These are phyloP conservation scores for Dentipellis sp. DNA, from an alignment of 768 basidiomycete species.

Conservation along the genomic window DNA sequence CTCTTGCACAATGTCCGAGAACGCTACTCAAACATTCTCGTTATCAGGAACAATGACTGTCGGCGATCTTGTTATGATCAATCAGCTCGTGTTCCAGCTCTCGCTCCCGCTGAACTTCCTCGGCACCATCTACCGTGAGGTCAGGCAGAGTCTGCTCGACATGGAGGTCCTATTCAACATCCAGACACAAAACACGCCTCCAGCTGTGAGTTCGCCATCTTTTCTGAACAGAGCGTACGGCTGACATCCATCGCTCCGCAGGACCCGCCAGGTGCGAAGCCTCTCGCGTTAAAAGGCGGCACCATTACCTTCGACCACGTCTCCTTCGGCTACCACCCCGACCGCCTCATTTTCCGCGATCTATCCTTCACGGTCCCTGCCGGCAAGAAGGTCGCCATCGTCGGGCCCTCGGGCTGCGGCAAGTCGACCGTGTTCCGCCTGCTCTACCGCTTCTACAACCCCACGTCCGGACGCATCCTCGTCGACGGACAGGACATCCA, in stretches of 20 bases:
- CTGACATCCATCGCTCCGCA: slow-evolving; percentile 19
- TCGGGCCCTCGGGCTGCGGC: slow-evolving; percentile 94
- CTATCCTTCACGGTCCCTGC: slow-evolving; percentile 89
- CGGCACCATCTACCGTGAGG: slow-evolving; percentile 94
- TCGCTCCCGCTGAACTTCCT: slow-evolving; percentile 96
- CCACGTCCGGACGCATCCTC: slow-evolving; percentile 67
- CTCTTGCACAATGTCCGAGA: background rate
- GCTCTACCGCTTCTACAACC: slow-evolving; percentile 91
- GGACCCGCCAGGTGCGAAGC: slow-evolving; percentile 62
- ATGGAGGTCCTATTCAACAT: slow-evolving; percentile 95
- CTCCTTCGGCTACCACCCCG: slow-evolving; percentile 84
- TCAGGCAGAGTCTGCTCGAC: slow-evolving; percentile 91
- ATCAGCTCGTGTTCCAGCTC: slow-evolving; percentile 95
- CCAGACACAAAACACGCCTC: slow-evolving; percentile 68
- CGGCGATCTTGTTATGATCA: slow-evolving; percentile 98
- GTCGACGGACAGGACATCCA: slow-evolving; percentile 85
- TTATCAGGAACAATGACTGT: slow-evolving; percentile 88
- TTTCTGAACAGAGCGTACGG: background rate
- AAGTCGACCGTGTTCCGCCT: slow-evolving; percentile 96
- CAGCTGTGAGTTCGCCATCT: slow-evolving; percentile 34
- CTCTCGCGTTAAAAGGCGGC: slow-evolving; percentile 68
- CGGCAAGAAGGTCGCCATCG: slow-evolving; percentile 94
- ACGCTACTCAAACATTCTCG: background rate
- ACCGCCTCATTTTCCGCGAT: slow-evolving; percentile 83
- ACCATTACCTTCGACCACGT: slow-evolving; percentile 91